These are phyloP conservation scores for Selaginella tamariscina DNA, from an alignment of 75 land plant species.

Conservation along the genomic window DNA sequence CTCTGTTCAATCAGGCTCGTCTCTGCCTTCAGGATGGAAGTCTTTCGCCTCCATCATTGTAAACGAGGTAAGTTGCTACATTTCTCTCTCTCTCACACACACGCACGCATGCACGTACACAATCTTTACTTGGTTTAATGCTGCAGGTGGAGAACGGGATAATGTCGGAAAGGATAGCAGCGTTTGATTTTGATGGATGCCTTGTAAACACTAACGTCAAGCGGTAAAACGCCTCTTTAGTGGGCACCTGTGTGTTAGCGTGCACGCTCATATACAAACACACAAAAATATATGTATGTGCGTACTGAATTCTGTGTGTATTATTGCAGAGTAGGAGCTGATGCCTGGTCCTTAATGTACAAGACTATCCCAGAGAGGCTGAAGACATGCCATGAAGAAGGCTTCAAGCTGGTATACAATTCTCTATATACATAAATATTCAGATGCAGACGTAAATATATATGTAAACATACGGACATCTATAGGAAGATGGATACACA, in stretches of 20 bases:
- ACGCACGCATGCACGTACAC: neutral
- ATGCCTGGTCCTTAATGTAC: slow-evolving; percentile 93
- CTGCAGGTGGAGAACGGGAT: slow-evolving; percentile 54
- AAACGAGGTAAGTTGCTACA: slow-evolving; percentile 39
- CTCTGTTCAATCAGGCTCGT: slow-evolving; percentile 34
- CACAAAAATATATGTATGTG: too few relatives aligned
- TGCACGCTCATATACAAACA: too few relatives aligned
- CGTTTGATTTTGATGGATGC: slow-evolving; percentile 98
- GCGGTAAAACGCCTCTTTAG: slow-evolving; percentile 30
- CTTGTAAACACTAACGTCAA: slow-evolving; percentile 77
- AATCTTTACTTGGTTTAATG: neutral
- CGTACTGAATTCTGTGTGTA: neutral
- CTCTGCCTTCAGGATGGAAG: slow-evolving; percentile 48
- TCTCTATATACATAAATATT: too few relatives aligned
- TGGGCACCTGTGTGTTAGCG: neutral
- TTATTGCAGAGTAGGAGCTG: slow-evolving; percentile 62
- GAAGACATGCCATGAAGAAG: slow-evolving; percentile 50
- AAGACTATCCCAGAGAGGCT: slow-evolving; percentile 71
- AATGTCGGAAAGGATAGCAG: slow-evolving; percentile 80
- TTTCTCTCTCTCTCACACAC: neutral
- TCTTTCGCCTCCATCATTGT: slow-evolving; percentile 53
- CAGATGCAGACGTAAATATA: too few relatives aligned
- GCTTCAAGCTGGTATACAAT: slow-evolving; percentile 67
- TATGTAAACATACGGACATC: too few relatives aligned
- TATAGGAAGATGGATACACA: too few relatives aligned